These are phyloP conservation scores for Pseudocercospora eumusae DNA, from an alignment of 2,329 filamentous ascomycete species.

Conservation along the genomic window DNA sequence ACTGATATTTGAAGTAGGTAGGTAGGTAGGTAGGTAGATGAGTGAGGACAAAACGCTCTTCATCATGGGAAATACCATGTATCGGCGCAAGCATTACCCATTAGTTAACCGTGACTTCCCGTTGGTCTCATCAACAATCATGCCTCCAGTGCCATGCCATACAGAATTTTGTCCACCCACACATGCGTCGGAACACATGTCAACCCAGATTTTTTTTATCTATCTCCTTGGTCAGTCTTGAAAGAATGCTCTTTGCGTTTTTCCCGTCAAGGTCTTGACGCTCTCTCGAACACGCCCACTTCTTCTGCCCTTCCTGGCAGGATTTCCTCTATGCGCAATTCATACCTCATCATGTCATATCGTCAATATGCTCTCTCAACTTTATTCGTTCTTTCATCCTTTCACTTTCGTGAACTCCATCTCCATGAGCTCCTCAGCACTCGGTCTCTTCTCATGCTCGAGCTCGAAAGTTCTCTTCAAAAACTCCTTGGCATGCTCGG, in stretches of 20 bases:
- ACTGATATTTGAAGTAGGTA: too few relatives aligned
- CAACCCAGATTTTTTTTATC: constrained; percentile 4
- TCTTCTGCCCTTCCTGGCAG: too few relatives aligned
- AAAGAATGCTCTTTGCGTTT: not conserved
- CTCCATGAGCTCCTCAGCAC: constrained; percentile 83
- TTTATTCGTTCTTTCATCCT: constrained; percentile 18
- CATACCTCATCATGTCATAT: constrained; percentile 6
- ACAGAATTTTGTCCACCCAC: not conserved
- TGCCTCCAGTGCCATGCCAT: constrained; percentile 9
- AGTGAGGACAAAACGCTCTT: not conserved
- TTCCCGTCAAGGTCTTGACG: not conserved
- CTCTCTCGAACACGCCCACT: not conserved
- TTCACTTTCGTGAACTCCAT: constrained; percentile 64
- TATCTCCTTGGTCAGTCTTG: not conserved
- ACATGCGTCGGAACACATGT: not conserved
- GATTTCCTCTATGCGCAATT: not conserved
- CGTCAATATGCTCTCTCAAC: not conserved
- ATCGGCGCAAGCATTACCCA: constrained; percentile 6
- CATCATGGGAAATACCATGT: not conserved
- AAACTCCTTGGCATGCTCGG: constrained; percentile 80
- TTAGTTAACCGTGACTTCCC: constrained; percentile 6
- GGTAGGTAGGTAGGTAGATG: not conserved
- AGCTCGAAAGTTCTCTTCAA: constrained; percentile 90
- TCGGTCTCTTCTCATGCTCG: constrained; percentile 88
- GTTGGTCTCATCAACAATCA: constrained; percentile 9